Base-by-base conservation (phyloP, 768 basidiomycete genomes). In the Mycena sanguinolenta region DNA sequence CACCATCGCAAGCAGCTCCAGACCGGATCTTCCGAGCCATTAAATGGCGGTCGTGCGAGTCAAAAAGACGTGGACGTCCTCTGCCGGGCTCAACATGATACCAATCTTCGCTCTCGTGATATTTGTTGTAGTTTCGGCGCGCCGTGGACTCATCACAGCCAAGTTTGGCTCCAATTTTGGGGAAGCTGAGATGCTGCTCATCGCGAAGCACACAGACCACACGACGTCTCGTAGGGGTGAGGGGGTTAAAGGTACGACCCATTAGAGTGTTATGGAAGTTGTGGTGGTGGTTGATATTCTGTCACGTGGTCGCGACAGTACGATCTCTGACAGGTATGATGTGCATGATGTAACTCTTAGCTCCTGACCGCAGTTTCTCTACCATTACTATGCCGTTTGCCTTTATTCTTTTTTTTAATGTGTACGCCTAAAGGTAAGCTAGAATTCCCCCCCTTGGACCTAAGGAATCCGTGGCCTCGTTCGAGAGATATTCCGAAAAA, bases 61-160 rank as follows among this genome's bases (percentile, higher is more conserved):
- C 60, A 58, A 71, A 63, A 13, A 42, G 23, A 21, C 23, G 16
- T 28, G 65, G 65, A 23, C 58, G 36, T 49, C 70, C 70, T 42
- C 62, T 46, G 21, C 57, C 50, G n/a, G 53, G 38, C 38, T 54
- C 23, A 21, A 58, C 55, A 46, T 46, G 10, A 65, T 70, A 70
- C 36, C 49, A 54, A 34, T 65, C 38, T n/a, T 67, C 36, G 28
- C 8, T 67, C 30, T 70, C 57, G 30, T 65, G 55, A 54, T 38
- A 58, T 27, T n/a, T 58, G 36, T 23, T 34, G 52, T 63, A 52
- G 62, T 28, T 63, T 46, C 62, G 62, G 27, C 23, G 49, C 39
- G 62, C 62, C 17, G 62, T 63, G 7, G 62, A 49, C 25, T 50
- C 36, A 36, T 54, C 3, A 54, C 46, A 63, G 23, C 52, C 49